A percentile compares a stretch with the other conserved stretches of the same genome.
Evolutionary conservation across 164 flowering plant genomes (phyloP).

Genomic region (Chimonanthus salicifolius): DNA sequence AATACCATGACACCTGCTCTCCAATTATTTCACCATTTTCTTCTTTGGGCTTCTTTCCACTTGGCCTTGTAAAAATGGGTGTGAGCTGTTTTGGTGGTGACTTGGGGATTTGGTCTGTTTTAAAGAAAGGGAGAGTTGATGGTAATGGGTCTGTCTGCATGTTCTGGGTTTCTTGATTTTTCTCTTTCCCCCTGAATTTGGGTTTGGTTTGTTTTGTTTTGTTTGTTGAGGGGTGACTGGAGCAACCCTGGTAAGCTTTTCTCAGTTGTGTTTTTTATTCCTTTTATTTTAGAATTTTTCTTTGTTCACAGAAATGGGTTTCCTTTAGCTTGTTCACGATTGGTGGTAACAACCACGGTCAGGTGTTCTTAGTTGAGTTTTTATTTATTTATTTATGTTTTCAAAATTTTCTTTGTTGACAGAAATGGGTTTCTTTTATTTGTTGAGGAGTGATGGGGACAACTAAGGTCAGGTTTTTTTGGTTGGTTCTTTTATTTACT

Average conservation of each 20-base stretch:
- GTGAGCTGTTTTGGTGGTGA: not conserved
- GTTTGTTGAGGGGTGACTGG: not conserved
- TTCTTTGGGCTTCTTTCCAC: not conserved
- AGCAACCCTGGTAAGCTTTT: not conserved
- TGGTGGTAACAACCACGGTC: not conserved
- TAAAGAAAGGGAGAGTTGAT: not conserved
- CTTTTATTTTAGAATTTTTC: constrained; percentile 9
- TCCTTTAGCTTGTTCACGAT: not conserved
- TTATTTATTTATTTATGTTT: not conserved
- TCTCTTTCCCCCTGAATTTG: too few relatives aligned
- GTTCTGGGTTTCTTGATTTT: not conserved
- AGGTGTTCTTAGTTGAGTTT: not conserved
- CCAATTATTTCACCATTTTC: not conserved
- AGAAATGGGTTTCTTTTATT: constrained; percentile 3
- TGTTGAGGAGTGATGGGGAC: not conserved
- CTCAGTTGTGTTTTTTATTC: not conserved
- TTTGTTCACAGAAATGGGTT: constrained; percentile 1
- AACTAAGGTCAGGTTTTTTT: not conserved
- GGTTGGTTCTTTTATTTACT: not conserved
- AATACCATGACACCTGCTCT: not conserved
- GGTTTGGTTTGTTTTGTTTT: not conserved
- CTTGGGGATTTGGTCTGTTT: not conserved
- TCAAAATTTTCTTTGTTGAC: not conserved
- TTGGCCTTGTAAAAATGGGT: not conserved
- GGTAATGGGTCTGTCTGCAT: not conserved